Evolutionary conservation across 83 land plant genomes (phyloP), one percentile per base, ranked within the genome.

Genomic region (Picea abies): DNA sequence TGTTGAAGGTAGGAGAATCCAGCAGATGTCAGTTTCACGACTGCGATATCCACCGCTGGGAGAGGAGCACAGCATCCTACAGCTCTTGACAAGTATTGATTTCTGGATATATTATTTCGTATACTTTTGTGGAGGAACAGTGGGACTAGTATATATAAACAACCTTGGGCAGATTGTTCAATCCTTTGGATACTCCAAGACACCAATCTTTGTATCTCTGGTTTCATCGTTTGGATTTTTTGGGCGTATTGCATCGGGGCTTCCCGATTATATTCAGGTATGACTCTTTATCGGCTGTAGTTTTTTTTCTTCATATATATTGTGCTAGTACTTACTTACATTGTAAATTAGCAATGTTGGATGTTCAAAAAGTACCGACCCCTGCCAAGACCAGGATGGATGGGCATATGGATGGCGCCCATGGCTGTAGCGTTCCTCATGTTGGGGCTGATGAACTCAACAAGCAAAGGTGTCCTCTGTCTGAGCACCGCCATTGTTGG

Each of bases 141-240:
- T 89, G 11, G 93, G 93, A 19, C 49, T 91, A 44, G 91, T 89
- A 3, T 91, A 89, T 79, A 91, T 89, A 49, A 91, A 91, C 79
- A 91, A 89, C 71, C 60, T 91, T 12, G 93, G 93, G 1, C 91
- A 91, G 83, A 89, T 91, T 82, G 63, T 87, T 0, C 82, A 91
- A 78, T 87, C 93, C 11, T 85, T 89, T 2, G 91, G 90, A 26
- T 65, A 52, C 1, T 47, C 91, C 22, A 22, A 82, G 17, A 82
- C 86, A 9, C 75, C 52, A 11, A 76, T 84, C 44, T 62, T 91
- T 1, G 76, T 89, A 11, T 73, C 85, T 16, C 64, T 91, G 64
- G 89, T 84, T 82, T 91, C 93, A 9, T 17, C 93, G 5, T 91
- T 69, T 61, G 89, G 91, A 22, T 91, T 91, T 86, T 91, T 91